A percentile compares a stretch with the other conserved stretches of the same genome.
Evolutionary conservation across 331 rosid genomes (phyloP).

Genomic region (Pyracantha coccinea): DNA sequence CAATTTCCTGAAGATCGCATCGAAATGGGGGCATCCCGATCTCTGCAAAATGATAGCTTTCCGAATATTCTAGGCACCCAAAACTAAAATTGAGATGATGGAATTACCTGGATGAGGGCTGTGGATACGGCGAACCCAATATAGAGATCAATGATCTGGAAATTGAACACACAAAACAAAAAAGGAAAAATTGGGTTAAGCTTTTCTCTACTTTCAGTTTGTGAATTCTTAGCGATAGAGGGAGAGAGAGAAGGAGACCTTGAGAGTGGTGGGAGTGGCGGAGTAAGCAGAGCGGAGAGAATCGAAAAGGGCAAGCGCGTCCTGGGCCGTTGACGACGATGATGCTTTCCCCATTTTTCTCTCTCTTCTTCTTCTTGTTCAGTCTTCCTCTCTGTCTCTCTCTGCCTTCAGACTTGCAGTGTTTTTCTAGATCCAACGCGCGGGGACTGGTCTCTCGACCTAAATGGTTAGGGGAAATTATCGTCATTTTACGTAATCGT

Average conservation of each 20-base stretch:
- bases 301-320: not conserved
- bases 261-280: conserved; percentile 12
- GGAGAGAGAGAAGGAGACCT: not conserved
- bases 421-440: not conserved
- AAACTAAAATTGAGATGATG: not conserved
- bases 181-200: not conserved
- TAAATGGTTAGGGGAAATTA: not conserved
- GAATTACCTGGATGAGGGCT: conserved; percentile 70
- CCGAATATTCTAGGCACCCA: not conserved
- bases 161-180: not conserved
- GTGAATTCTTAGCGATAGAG: not conserved
- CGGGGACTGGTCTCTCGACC: too few relatives aligned
- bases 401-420: not conserved
- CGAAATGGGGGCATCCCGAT: not conserved
- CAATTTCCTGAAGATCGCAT: not conserved
- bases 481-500: not conserved
- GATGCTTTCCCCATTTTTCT: conserved; percentile 2
- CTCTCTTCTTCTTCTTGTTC: not conserved
- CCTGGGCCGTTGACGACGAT: not conserved
- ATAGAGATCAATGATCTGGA: conserved; percentile 79
- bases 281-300: conserved; percentile 8
- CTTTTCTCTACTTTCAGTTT: not conserved
- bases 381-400: too few relatives aligned
- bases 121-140: conserved; percentile 64
- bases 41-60: not conserved